Evolutionary conservation across 2,329 filamentous ascomycete genomes (phyloP).

Genomic region (Apiospora rasikravindrae): DNA sequence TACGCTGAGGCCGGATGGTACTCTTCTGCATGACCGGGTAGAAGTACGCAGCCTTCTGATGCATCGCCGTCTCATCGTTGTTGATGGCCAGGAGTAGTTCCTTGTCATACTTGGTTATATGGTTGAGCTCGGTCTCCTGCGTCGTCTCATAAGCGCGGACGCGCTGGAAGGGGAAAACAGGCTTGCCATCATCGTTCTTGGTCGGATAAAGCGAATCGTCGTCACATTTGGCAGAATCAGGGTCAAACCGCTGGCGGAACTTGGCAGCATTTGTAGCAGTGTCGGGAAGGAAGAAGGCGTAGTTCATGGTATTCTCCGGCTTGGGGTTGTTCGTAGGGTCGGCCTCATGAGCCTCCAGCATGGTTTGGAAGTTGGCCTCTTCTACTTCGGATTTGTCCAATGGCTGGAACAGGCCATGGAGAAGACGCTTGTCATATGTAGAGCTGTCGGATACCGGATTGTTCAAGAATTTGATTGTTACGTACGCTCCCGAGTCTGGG

Average conservation of each 20-base stretch:
- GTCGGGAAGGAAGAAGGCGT: constrained; percentile 69
- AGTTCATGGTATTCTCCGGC: constrained; percentile 65
- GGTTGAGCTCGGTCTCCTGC: constrained; percentile 60
- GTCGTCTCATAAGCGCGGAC: constrained; percentile 69
- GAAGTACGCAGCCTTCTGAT: constrained; percentile 67
- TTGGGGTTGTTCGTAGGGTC: constrained; percentile 62
- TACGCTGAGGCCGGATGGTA: constrained; percentile 65
- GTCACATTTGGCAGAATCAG: constrained; percentile 59
- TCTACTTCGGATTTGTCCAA: constrained; percentile 61
- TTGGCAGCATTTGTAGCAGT: constrained; percentile 51
- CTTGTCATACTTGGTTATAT: constrained; percentile 66
- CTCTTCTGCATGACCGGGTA: constrained; percentile 71
- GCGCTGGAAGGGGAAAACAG: constrained; percentile 65
- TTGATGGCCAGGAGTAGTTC: constrained; percentile 66
- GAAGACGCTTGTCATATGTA: constrained; percentile 65
- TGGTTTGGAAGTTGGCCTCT: constrained; percentile 55
- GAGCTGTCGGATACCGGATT: constrained; percentile 61
- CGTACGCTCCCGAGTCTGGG: constrained; percentile 71
- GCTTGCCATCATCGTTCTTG: constrained; percentile 48
- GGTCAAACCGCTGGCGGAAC: constrained; percentile 67
- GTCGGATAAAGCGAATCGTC: constrained; percentile 61
- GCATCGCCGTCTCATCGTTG: constrained; percentile 50
- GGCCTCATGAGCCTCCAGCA: constrained; percentile 58
- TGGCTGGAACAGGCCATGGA: constrained; percentile 66
- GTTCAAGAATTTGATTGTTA: constrained; percentile 71